Base-by-base conservation (phyloP, 139 green algal species). In the Haematococcus lacustris region DNA sequence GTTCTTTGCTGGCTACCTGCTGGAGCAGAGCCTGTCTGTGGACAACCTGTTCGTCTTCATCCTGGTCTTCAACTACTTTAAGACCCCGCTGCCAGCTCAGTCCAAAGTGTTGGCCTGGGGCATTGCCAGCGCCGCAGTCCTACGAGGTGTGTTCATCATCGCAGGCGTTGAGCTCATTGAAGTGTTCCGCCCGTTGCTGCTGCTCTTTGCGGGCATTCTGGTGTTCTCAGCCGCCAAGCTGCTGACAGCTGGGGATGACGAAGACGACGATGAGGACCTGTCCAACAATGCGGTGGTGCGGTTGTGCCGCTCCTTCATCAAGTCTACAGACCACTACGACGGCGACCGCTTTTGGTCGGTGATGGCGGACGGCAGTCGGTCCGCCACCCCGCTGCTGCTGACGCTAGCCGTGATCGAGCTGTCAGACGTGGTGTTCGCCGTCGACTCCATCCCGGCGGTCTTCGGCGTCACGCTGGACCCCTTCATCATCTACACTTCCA, bases 21-120 rank as follows among this genome's bases (percentile, higher is more conserved):
- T 99, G 77, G 94, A 99, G 82, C 94, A 99, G 83, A 91, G 75
- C 38, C 76, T 99, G 37, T 93, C 85, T 3, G 89, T 98, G 3
- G 94, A 99, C 87, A 99, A 99, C 74, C 83, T 99, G 35, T 97
- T 99, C 83, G 94, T 99, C 17, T 99, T 99, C 70, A 85, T 98
- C 33, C 88, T 99, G 13, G 87, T 98, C 0, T 99, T 99, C 80
- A 86, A 86, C n/a, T 96, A 93, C 75, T 93, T 97, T 78, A 87
- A 91, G 62, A 93, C 89, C 1, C 89, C 89, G 0, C 30, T 64
- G 7, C 74, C 82, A 3, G 85, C 76, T 37, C 92, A 97, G 80
- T 76, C 74, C 39, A 96, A 91, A 80, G 84, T 98, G 76, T 80
- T 99, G 26, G 86, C 75, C 0, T 98, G 91, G 38, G 94, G 94